phyloP scores from a whole-genome alignment of 768 basidiomycete genomes.

The Tylopilus intermedius region DNA sequence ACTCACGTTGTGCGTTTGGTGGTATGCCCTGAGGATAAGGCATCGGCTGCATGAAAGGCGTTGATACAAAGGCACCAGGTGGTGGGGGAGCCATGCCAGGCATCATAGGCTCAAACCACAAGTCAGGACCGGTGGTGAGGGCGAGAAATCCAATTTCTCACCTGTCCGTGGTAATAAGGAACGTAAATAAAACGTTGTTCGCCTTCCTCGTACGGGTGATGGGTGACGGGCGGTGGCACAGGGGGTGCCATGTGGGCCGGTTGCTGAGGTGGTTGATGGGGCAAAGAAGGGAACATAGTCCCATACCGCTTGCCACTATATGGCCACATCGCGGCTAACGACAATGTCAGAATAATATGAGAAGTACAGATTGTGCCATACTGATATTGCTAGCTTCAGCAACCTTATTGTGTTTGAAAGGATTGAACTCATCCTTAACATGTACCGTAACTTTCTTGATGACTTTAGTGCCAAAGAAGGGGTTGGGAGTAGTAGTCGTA shows the following conservation, averaged over 20 bases:
- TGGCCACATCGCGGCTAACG: constrained; percentile 72
- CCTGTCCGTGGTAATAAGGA: constrained; percentile 78
- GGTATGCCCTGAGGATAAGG: constrained; percentile 76
- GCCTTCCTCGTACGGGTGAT: constrained; percentile 79
- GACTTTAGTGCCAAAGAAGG: constrained; percentile 82
- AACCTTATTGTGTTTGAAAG: constrained; percentile 85
- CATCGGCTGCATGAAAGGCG: constrained; percentile 82
- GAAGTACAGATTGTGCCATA: constrained; percentile 37
- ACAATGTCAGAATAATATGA: constrained; percentile 2
- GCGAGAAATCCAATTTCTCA: constrained; percentile 19
- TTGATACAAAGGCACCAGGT: constrained; percentile 73
- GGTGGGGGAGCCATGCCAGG: constrained; percentile 79
- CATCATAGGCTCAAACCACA: constrained; percentile 63
- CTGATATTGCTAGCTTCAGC: constrained; percentile 68
- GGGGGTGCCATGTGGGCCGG: constrained; percentile 65
- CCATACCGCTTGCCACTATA: constrained; percentile 86
- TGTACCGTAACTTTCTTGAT: constrained; percentile 77
- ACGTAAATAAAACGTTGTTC: constrained; percentile 70
- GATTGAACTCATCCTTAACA: constrained; percentile 96
- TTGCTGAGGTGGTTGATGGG: constrained; percentile 56
- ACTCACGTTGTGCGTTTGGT: constrained; percentile 57
- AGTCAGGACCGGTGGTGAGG: constrained; percentile 3
- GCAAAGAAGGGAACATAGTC: constrained; percentile 65
- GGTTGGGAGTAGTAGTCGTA: constrained; percentile 56
- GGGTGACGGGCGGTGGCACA: constrained; percentile 63